These are phyloP conservation scores for Phytophthora constricta DNA, from an alignment of 352 stramenopile genomes.

Conservation along the genomic window DNA sequence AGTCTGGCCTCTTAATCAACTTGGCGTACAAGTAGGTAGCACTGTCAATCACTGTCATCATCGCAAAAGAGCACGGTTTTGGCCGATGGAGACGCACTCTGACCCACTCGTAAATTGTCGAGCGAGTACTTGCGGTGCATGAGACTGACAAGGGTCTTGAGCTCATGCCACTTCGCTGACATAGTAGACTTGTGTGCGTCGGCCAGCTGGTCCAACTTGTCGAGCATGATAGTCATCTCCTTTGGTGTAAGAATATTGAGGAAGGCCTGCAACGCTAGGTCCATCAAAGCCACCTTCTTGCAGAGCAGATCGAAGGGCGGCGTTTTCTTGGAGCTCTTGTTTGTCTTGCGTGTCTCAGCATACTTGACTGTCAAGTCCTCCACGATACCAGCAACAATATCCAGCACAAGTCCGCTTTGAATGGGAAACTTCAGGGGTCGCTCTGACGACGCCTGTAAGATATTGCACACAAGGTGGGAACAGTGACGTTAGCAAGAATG, in stretches of 20 bases:
- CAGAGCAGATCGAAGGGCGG: conserved; percentile 77
- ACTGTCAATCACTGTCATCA: conserved; percentile 26
- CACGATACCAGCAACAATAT: conserved; percentile 83
- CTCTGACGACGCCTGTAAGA: conserved; percentile 53
- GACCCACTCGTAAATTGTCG: conserved; percentile 76
- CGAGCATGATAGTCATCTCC: conserved; percentile 72
- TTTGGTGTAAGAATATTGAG: conserved; percentile 75
- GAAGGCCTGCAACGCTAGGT: conserved; percentile 80
- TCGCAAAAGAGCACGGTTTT: conserved; percentile 59
- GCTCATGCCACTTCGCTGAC: conserved; percentile 85
- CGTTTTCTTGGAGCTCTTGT: conserved; percentile 40
- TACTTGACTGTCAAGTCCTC: conserved; percentile 82
- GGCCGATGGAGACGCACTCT: conserved; percentile 40
- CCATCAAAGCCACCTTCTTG: conserved; percentile 87
- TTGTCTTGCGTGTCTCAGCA: conserved; percentile 53
- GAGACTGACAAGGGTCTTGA: conserved; percentile 85
- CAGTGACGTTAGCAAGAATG: neutral
- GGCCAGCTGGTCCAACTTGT: conserved; percentile 76
- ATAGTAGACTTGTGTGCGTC: conserved; percentile 80
- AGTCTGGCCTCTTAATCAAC: too few species aligned
- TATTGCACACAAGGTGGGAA: neutral
- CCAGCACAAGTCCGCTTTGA: conserved; percentile 74
- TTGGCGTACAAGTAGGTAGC: too few species aligned
- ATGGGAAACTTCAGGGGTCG: conserved; percentile 83
- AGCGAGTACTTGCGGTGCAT: conserved; percentile 89